Base-by-base conservation (phyloP, 1,284 basidiomycete genomes). In the Cryptococcus sp. region DNA sequence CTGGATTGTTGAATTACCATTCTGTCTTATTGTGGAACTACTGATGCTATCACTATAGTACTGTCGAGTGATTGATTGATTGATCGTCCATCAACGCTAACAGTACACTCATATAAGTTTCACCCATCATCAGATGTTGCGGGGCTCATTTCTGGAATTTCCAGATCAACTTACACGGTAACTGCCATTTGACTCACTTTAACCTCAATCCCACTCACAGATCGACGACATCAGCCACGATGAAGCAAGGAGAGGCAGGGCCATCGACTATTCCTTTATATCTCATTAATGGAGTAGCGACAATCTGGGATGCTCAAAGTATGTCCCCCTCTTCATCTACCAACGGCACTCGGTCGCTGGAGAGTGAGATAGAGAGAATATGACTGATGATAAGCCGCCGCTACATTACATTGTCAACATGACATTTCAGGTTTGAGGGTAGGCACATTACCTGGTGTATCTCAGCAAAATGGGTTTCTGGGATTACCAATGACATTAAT, bases 401-500 rank as follows among this genome's bases (percentile, higher is more conserved):
- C 85, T 11, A 80, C 76, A 2, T 74, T 96, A 4, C 87, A 93
- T 44, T 83, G 86, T 32, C 75, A 84, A 56, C 84, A 96, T 70
- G 85, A 82, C 55, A 82, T 98, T 45, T 91, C 87, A 61, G 93
- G 94, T 34, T 78, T 91, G 46, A 76, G 97, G 40, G 82, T 82
- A 0, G 96, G 96, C 0, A 98, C 96, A 0, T 80, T 99, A 19
- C 93, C 96, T 2, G 88, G 93, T 67, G 81, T 98, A 0, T 86
- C 91, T 3, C 94, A 98, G 69, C 96, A 99, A 75, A 99, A 99
- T 75, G 83, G 90, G 1, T 98, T 98, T 69, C 79, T 98, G 16
- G 96, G 96, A 13, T 76, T 91, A 16, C 96, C 96, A 1, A 77
- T 97, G 2, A 78, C 91, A 18, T 78, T 98, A 1, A 82, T 92